A percentile compares a stretch with the other conserved stretches of the same genome.
Conservation (phyloP, 164 flowering plant species). For the Liriodendron chinense region DNA sequence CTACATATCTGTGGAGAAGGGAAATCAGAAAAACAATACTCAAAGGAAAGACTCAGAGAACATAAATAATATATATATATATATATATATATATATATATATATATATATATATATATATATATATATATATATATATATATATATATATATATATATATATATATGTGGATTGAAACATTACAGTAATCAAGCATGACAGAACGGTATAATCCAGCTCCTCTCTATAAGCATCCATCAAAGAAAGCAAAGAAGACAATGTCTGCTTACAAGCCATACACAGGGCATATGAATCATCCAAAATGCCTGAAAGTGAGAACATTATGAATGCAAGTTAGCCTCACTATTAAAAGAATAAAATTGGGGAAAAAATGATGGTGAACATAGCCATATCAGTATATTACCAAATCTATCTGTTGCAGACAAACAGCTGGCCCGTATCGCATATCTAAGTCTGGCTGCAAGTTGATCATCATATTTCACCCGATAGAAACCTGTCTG, state of each 20-base stretch:
- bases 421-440: conserved; percentile 56
- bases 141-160: too few relatives aligned
- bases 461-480: conserved; percentile 84
- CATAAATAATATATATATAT: too few relatives aligned
- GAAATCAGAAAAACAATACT: conserved; percentile 2
- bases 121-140: too few relatives aligned
- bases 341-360: not conserved
- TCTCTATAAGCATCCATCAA: conserved; percentile 82
- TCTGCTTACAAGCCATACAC: conserved; percentile 69
- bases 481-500: conserved; percentile 94
- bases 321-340: not conserved
- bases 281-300: conserved; percentile 90
- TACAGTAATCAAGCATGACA: conserved; percentile 79
- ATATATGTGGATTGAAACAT: conserved; percentile 11
- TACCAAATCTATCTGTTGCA: conserved; percentile 89
- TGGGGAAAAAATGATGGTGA: conserved; percentile 8
- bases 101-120: too few relatives aligned
- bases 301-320: too few relatives aligned
- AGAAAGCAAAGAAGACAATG: conserved; percentile 72
- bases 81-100: too few relatives aligned
- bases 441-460: conserved; percentile 69
- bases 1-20: conserved; percentile 52
- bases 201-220: conserved; percentile 83
- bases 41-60: not conserved
- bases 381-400: not conserved